phyloP scores from a whole-genome alignment of 768 basidiomycete genomes.

The Serendipita sp. region DNA sequence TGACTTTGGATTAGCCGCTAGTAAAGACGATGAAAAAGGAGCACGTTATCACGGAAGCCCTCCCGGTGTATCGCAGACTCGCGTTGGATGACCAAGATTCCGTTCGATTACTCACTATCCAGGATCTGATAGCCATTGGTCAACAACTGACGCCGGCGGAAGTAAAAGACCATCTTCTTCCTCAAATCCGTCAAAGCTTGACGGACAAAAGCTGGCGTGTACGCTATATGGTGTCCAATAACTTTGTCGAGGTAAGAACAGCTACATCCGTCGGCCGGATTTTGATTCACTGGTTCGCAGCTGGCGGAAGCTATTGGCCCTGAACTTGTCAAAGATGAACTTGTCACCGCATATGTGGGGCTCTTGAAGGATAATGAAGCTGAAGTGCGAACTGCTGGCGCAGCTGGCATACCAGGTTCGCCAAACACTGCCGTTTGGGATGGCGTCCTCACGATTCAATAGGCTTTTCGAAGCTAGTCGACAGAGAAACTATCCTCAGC shows the following conservation, averaged over 20 bases:
- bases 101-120: slow-evolving; percentile 85
- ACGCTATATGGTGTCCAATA: slow-evolving; percentile 93
- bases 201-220: slow-evolving; percentile 98
- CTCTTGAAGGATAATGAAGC: slow-evolving; percentile 97
- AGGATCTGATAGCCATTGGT: slow-evolving; percentile 87
- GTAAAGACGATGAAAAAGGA: slow-evolving; percentile 63
- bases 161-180: slow-evolving; percentile 76
- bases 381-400: slow-evolving; percentile 90
- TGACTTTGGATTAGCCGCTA: slow-evolving; percentile 39
- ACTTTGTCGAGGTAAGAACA: slow-evolving; percentile 74
- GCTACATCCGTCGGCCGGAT: slow-evolving; percentile 6
- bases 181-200: slow-evolving; percentile 76
- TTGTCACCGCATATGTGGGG: slow-evolving; percentile 84
- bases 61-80: slow-evolving; percentile 86
- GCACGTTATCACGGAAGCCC: slow-evolving; percentile 70
- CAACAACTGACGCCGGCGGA: slow-evolving; percentile 73
- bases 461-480: slow-evolving; percentile 92
- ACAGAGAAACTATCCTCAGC: slow-evolving; percentile 84
- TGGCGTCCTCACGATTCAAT: slow-evolving; percentile 2
- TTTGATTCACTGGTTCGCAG: slow-evolving; percentile 26
- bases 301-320: slow-evolving; percentile 81
- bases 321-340: slow-evolving; percentile 83
- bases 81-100: slow-evolving; percentile 97
- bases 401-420: slow-evolving; percentile 91
- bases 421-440: slow-evolving; percentile 7